A percentile compares a stretch with the other conserved stretches of the same genome.
phyloP scores from a whole-genome alignment of 2,329 filamentous ascomycete species.

The Colletotrichum tropicale region DNA sequence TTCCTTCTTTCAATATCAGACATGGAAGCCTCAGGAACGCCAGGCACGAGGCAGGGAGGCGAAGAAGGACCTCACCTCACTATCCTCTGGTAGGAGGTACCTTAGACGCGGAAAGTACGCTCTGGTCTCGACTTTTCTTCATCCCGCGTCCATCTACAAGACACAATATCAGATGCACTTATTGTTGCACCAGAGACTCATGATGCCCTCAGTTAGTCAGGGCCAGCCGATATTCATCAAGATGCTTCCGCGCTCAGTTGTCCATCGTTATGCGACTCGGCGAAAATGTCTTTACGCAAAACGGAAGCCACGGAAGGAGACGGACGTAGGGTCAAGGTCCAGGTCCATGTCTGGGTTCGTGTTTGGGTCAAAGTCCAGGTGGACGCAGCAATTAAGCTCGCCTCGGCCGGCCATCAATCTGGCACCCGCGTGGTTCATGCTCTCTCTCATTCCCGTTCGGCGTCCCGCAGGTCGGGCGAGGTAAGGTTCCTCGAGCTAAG shows the following conservation, averaged over 20 bases:
- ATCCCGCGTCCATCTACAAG: not conserved
- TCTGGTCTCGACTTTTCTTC: not conserved
- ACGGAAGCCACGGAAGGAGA: slow-evolving; percentile 3
- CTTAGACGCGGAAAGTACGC: not conserved
- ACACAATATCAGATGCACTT: not conserved
- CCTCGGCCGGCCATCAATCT: not conserved
- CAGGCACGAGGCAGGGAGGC: not conserved
- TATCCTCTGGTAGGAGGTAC: not conserved
- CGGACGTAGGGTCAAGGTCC: not conserved
- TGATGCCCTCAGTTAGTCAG: not conserved
- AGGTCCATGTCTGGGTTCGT: not conserved
- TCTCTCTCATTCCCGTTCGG: not conserved
- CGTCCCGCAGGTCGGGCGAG: not conserved
- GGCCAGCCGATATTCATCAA: not conserved
- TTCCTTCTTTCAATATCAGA: not conserved
- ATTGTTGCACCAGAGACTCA: not conserved
- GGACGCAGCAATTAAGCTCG: not conserved
- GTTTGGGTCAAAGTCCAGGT: not conserved
- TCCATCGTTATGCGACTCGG: not conserved
- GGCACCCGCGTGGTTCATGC: not conserved
- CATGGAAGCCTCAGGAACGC: not conserved
- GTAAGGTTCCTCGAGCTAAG: not conserved
- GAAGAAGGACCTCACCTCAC: not conserved
- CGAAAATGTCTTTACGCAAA: not conserved
- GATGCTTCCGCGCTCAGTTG: not conserved